Conservation (phyloP, 768 basidiomycete species). For the Leccinellum rugosiceps region DNA sequence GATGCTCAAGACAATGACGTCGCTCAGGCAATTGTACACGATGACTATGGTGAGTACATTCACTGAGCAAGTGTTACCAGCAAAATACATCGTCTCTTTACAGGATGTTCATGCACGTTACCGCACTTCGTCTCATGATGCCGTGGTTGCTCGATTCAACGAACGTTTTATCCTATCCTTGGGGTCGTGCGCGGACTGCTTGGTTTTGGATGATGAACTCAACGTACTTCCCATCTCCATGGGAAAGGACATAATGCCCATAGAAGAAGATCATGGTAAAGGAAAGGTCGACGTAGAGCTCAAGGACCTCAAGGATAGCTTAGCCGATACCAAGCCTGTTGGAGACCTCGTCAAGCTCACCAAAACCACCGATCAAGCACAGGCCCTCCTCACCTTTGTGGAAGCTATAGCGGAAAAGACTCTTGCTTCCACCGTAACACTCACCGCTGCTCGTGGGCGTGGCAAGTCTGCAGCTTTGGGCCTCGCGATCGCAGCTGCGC, state of each 20-base stretch:
- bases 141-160: conserved; percentile 93
- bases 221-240: conserved; percentile 95
- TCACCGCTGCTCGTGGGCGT: conserved; percentile 92
- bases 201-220: conserved; percentile 95
- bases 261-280: conserved; percentile 50
- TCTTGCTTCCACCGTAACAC: conserved; percentile 88
- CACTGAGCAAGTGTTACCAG: not conserved
- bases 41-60: conserved; percentile 68
- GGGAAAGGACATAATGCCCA: conserved; percentile 84
- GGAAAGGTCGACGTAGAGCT: conserved; percentile 62
- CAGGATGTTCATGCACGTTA: conserved; percentile 97
- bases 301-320: conserved; percentile 69
- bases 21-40: conserved; percentile 84
- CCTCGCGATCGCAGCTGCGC: conserved; percentile 86
- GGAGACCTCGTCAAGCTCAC: conserved; percentile 88
- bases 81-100: not conserved
- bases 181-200: conserved; percentile 87
- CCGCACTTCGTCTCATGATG: conserved; percentile 85
- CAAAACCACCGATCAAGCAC: conserved; percentile 91
- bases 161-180: conserved; percentile 98
- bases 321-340: conserved; percentile 81
- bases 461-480: conserved; percentile 98
- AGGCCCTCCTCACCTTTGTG: conserved; percentile 90
- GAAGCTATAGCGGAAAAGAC: conserved; percentile 94
- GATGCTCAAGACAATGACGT: conserved; percentile 92